These are phyloP conservation scores for Galerina sulciceps DNA, from an alignment of 768 basidiomycete genomes.

Conservation along the genomic window DNA sequence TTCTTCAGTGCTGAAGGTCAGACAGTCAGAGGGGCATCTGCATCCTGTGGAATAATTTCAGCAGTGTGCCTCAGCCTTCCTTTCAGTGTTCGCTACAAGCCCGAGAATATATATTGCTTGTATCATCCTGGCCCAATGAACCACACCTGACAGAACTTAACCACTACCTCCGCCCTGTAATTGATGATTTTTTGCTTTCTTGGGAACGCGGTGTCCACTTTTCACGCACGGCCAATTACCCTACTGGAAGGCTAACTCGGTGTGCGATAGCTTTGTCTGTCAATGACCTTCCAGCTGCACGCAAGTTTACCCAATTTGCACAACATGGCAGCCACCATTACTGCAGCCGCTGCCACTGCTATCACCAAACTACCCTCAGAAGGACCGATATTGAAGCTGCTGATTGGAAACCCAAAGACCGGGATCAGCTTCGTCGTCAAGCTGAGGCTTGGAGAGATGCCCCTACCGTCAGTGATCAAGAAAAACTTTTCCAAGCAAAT, in stretches of 20 bases:
- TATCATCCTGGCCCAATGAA: slow-evolving; percentile 33
- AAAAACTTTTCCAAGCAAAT: not conserved
- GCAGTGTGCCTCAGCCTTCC: slow-evolving; percentile 34
- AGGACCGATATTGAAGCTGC: not conserved
- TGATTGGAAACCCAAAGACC: not conserved
- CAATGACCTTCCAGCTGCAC: slow-evolving; percentile 17
- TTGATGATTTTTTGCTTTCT: slow-evolving; percentile 26
- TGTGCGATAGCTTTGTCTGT: slow-evolving; percentile 4
- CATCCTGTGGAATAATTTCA: slow-evolving; percentile 31
- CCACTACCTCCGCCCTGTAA: slow-evolving; percentile 30
- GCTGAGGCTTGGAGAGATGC: slow-evolving; percentile 2
- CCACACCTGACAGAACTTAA: slow-evolving; percentile 32
- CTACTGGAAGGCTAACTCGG: not conserved
- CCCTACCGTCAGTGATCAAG: not conserved
- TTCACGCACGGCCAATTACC: slow-evolving; percentile 9
- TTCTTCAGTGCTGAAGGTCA: slow-evolving; percentile 34
- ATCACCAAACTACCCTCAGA: not conserved
- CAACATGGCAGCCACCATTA: not conserved
- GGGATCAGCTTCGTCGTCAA: not conserved
- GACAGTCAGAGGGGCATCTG: slow-evolving; percentile 18
- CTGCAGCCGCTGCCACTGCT: not conserved
- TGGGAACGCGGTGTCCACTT: slow-evolving; percentile 9
- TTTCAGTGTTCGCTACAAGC: slow-evolving; percentile 27
- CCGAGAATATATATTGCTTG: slow-evolving; percentile 33
- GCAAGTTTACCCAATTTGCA: slow-evolving; percentile 7